Conservation (phyloP, 2,329 filamentous ascomycete species). For the Aspergillus cejpii region DNA sequence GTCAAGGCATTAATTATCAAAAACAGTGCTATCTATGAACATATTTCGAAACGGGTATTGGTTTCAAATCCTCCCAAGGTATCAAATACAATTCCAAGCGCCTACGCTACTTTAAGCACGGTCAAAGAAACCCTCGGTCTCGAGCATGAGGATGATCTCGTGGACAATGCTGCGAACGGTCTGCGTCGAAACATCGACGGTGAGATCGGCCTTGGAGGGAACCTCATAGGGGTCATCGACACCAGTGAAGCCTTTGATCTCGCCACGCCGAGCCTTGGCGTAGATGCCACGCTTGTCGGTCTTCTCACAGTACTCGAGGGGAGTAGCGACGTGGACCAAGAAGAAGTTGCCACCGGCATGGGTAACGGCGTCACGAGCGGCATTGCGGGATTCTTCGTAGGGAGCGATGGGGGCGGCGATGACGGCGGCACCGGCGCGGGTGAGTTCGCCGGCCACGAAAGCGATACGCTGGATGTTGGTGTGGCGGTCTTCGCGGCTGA, state of each 20-base stretch:
- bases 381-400: slow-evolving; percentile 68
- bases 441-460: slow-evolving; percentile 92
- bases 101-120: slow-evolving; percentile 34
- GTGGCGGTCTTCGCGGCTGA: slow-evolving; percentile 85
- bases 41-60: slow-evolving; percentile 5
- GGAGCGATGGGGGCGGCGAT: slow-evolving; percentile 96
- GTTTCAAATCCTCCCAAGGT: slow-evolving; percentile 9
- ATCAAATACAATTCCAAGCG: slow-evolving; percentile 12
- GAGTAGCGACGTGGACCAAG: slow-evolving; percentile 89
- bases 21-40: slow-evolving; percentile 18
- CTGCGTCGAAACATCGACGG: slow-evolving; percentile 78
- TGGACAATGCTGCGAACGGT: slow-evolving; percentile 89
- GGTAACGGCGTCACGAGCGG: slow-evolving; percentile 70
- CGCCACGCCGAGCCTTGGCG: slow-evolving; percentile 69
- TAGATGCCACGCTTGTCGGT: slow-evolving; percentile 93
- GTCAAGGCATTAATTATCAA: slow-evolving; percentile 12
- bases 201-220: slow-evolving; percentile 72
- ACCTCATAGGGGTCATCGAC: slow-evolving; percentile 95
- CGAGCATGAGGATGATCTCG: slow-evolving; percentile 88
- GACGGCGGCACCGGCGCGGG: slow-evolving; percentile 84
- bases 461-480: slow-evolving; percentile 94
- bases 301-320: slow-evolving; percentile 87
- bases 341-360: slow-evolving; percentile 82
- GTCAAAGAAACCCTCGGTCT: slow-evolving; percentile 82
- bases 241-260: slow-evolving; percentile 97